phyloP scores from a whole-genome alignment of 1,284 basidiomycete genomes.

The Boletellus dicymbophilus region DNA sequence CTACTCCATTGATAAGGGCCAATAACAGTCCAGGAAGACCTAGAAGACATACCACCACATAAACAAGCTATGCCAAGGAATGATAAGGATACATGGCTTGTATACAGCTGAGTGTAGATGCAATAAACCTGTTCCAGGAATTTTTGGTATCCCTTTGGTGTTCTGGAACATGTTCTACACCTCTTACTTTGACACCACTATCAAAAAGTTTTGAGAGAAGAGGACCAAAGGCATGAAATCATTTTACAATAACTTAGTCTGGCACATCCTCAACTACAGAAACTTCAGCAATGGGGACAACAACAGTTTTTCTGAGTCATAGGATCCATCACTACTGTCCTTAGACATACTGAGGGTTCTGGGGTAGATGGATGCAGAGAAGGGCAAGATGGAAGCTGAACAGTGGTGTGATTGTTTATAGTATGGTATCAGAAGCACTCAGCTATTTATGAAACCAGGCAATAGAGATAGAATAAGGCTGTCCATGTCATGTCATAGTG shows the following conservation, averaged over 20 bases:
- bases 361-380: too few species aligned
- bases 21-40: not conserved
- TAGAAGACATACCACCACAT: slow-evolving; percentile 53
- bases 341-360: too few species aligned
- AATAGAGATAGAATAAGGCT: too few species aligned
- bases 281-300: too few species aligned
- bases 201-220: slow-evolving; percentile 42
- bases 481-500: too few species aligned
- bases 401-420: too few species aligned
- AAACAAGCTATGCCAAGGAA: slow-evolving; percentile 39
- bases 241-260: slow-evolving; percentile 34
- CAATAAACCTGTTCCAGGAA: slow-evolving; percentile 49
- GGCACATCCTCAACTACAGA: slow-evolving; percentile 26
- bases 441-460: too few species aligned
- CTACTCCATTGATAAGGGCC: slow-evolving; percentile 22
- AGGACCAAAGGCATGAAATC: slow-evolving; percentile 40
- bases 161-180: slow-evolving; percentile 53
- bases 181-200: slow-evolving; percentile 50
- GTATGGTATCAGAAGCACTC: too few species aligned
- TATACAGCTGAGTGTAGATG: too few species aligned
- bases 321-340: too few species aligned
- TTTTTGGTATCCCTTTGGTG: slow-evolving; percentile 46
- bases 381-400: too few species aligned
- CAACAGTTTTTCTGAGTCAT: too few species aligned
- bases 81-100: slow-evolving; percentile 18